phyloP scores from a whole-genome alignment of 352 stramenopile species.

The Phytophthora vignae region DNA sequence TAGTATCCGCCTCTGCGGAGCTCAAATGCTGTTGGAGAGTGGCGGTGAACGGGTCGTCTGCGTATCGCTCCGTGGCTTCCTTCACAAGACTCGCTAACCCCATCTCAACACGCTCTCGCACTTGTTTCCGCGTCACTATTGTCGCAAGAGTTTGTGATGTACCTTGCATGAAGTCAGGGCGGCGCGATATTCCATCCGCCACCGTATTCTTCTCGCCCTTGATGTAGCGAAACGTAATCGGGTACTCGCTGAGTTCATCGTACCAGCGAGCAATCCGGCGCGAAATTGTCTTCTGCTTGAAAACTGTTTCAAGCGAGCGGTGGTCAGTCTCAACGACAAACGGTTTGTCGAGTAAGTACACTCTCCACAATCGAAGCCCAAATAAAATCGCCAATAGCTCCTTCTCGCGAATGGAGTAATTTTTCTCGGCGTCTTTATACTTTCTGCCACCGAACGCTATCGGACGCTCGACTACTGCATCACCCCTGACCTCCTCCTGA shows the following conservation, averaged over 20 bases:
- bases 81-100: background rate
- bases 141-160: background rate
- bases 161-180: too few relatives aligned
- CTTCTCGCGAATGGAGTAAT: conserved; percentile 21
- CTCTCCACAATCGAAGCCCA: conserved; percentile 14
- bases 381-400: conserved; percentile 20
- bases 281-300: conserved; percentile 20
- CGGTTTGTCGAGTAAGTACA: conserved; percentile 11
- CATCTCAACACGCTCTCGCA: background rate
- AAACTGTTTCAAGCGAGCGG: conserved; percentile 8
- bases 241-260: conserved; percentile 21
- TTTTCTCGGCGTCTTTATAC: conserved; percentile 16
- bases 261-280: conserved; percentile 13
- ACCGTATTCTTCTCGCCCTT: conserved; percentile 3
- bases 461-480: conserved; percentile 1
- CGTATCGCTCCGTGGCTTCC: background rate
- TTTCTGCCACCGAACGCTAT: conserved; percentile 17
- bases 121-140: background rate
- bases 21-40: background rate
- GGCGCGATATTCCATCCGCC: background rate
- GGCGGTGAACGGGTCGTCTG: background rate
- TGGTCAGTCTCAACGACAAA: conserved; percentile 21
- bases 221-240: conserved; percentile 18
- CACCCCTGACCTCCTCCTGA: conserved; percentile 14
- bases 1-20: too few relatives aligned